A percentile compares a stretch with the other conserved stretches of the same genome.
phyloP scores from a whole-genome alignment of 331 rosid genomes.

The Ulmus americana region DNA sequence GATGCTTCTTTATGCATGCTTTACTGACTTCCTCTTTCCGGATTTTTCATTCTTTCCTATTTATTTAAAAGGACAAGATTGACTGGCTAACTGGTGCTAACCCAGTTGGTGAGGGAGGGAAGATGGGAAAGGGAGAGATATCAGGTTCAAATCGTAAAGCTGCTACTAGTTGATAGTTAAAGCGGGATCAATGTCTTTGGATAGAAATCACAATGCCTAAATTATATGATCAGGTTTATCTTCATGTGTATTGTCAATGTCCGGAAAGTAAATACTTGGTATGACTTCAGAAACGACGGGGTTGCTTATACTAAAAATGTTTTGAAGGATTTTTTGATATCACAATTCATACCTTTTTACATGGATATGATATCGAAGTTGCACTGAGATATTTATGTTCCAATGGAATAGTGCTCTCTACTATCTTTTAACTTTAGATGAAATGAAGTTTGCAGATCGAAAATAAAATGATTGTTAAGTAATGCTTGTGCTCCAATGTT shows the following conservation, averaged over 20 bases:
- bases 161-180: background rate
- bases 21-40: background rate
- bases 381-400: conserved; percentile 1
- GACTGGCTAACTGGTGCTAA: no score
- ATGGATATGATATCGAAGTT: background rate
- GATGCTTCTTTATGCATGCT: background rate
- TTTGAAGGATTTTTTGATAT: background rate
- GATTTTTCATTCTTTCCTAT: background rate
- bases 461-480: background rate
- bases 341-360: background rate
- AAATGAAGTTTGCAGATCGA: background rate
- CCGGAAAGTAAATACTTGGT: background rate
- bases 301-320: background rate
- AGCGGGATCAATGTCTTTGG: background rate
- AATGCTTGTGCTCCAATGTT: conserved; percentile 1
- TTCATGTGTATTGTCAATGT: background rate
- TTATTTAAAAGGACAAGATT: background rate
- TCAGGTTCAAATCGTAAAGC: no score
- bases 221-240: background rate
- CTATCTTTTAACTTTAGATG: background rate
- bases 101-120: no score
- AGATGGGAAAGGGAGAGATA: no score
- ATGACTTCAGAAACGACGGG: background rate
- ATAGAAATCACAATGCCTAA: conserved; percentile 7
- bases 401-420: background rate